Evolutionary conservation across 2,329 filamentous ascomycete genomes (phyloP).

Genomic region (Zymoseptoria tritici): DNA sequence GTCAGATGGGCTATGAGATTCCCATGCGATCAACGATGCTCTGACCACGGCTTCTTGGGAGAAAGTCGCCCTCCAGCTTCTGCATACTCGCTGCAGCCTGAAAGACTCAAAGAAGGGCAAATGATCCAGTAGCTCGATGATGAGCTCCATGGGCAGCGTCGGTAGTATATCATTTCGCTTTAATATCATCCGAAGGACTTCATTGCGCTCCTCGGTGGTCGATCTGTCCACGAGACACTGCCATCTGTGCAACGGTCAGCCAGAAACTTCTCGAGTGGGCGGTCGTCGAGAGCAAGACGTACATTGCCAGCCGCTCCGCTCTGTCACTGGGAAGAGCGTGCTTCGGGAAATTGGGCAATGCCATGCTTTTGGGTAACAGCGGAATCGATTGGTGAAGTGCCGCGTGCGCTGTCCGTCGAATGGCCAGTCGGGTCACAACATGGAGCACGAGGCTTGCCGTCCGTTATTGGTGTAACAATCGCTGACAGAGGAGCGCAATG

Average conservation of each 20-base stretch:
- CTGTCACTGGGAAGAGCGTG: neutral
- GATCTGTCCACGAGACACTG: slow-evolving; percentile 8
- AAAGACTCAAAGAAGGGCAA: slow-evolving; percentile 20
- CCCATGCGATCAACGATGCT: slow-evolving; percentile 4
- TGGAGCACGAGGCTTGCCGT: neutral
- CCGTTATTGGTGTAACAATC: neutral
- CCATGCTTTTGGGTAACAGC: neutral
- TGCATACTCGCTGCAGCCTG: slow-evolving; percentile 28
- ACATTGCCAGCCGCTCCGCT: slow-evolving; percentile 2
- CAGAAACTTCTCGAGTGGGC: neutral
- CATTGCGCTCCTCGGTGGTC: slow-evolving; percentile 7
- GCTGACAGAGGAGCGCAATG: neutral
- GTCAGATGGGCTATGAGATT: slow-evolving; percentile 9
- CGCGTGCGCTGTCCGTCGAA: neutral
- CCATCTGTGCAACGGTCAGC: slow-evolving; percentile 10
- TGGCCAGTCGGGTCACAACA: neutral
- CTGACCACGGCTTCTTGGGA: slow-evolving; percentile 15
- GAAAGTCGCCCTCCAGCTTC: slow-evolving; percentile 27
- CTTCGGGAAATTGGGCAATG: neutral
- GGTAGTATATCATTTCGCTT: slow-evolving; percentile 29
- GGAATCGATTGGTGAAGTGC: neutral
- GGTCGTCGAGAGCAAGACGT: neutral
- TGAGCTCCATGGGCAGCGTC: slow-evolving; percentile 33
- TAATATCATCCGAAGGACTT: slow-evolving; percentile 4
- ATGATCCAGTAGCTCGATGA: slow-evolving; percentile 29